Base-by-base conservation (phyloP, 371 early-diverging fungal genomes). In the Actinomortierella wolfii region DNA sequence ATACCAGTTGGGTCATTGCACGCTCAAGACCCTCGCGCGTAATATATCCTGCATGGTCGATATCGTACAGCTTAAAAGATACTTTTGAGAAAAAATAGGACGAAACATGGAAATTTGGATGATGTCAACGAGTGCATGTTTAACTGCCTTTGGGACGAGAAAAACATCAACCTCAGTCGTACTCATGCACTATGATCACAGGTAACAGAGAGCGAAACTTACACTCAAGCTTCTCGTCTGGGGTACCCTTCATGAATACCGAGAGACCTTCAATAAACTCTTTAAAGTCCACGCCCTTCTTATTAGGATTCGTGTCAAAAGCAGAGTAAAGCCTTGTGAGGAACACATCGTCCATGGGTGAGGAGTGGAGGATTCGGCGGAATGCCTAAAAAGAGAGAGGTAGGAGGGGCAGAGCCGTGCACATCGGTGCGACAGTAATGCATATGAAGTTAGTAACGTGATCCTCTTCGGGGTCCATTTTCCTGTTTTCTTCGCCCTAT, bases 51-150 rank as follows among this genome's bases (percentile, higher is more conserved):
- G 89, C 89, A 53, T 86, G 88, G 68, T 94, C 86, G 40, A 91
- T 79, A 81, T 94, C 94, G 69, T 92, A 94, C 28, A 94, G 63
- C 57, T 86, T 85, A 71, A 94, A 94, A 2, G 92, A 90, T 56
- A 93, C 94, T 93, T 56, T 13, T 53, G 17, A 47, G 34, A 1
- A 46, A 52, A 64, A 42, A 26, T n/a, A 24, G 53, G 20, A 48
- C 9, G 17, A 39, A 17, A 34, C 39, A 13, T 18, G n/a, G 17
- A 26, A 51, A 45, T 40, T 29, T 7, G 7, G 34, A 50, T 8
- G 26, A 34, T 34, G 34, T 34, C 34, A 34, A 34, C 34, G 11
- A 4, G 7, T 34, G 34, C 34, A 34, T n/a, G 11, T 34, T 4
- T 34, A 34, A 11, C 34, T 34, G 34, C 34, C 34, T 21, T 21